phyloP scores from a whole-genome alignment of 371 early-diverging fungal genomes.

The Mortierella sp. region DNA sequence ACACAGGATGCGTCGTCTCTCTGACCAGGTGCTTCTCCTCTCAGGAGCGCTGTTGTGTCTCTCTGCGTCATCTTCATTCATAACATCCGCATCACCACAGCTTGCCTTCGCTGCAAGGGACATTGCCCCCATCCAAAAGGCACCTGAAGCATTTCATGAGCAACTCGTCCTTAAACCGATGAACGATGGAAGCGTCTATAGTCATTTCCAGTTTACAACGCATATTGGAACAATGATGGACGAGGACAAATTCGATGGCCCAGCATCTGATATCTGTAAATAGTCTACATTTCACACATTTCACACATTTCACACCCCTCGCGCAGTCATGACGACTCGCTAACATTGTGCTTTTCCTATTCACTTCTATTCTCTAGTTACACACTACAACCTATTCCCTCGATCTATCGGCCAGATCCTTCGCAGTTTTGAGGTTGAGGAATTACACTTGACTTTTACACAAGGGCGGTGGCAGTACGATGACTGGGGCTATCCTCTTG shows the following conservation, averaged over 20 bases:
- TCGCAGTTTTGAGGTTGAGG: constrained; percentile 77
- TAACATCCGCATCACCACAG: not conserved
- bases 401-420: constrained; percentile 90
- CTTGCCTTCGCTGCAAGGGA: constrained; percentile 19
- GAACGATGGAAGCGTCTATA: constrained; percentile 82
- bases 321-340: not conserved
- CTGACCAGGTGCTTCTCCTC: constrained; percentile 10
- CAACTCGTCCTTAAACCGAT: constrained; percentile 73
- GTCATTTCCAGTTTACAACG: constrained; percentile 82
- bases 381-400: constrained; percentile 84
- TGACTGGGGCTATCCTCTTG: constrained; percentile 80
- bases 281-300: not conserved
- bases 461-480: constrained; percentile 91
- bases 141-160: constrained; percentile 68
- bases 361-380: constrained; percentile 54
- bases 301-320: not conserved
- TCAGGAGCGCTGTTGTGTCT: constrained; percentile 14
- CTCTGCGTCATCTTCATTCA: not conserved
- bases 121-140: constrained; percentile 30
- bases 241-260: constrained; percentile 42
- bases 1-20: constrained; percentile 9
- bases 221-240: constrained; percentile 58
- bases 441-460: constrained; percentile 89
- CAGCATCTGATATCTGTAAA: constrained; percentile 44
- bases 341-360: not conserved